These are phyloP conservation scores for Giardia duodenalis DNA, from an alignment of 208 protist species.

Conservation along the genomic window DNA sequence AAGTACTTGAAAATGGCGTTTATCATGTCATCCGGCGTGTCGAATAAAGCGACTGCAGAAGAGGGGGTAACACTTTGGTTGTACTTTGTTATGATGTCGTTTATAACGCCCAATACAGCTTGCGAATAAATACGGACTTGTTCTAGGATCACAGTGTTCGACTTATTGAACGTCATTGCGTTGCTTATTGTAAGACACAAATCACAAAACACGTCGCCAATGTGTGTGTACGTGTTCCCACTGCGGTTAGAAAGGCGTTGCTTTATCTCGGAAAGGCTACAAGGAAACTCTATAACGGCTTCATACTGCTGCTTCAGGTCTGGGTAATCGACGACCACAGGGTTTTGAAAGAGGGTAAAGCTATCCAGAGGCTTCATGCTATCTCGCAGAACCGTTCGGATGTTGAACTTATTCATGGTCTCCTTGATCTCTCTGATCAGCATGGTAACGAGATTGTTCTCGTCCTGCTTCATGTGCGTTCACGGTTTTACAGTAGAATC, in stretches of 20 bases:
- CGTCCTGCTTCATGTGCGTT: neutral
- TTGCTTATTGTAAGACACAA: neutral
- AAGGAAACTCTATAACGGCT: neutral
- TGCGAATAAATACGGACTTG: neutral
- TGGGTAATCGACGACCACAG: constrained; percentile 17
- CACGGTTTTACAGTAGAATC: no score
- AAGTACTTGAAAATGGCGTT: neutral
- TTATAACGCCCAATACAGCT: neutral
- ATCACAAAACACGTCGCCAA: neutral
- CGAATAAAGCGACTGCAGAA: neutral
- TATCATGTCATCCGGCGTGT: neutral
- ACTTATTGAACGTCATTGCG: neutral
- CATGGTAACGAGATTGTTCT: neutral
- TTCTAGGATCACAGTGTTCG: neutral
- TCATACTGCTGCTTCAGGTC: neutral
- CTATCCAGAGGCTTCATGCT: neutral
- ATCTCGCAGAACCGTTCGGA: neutral
- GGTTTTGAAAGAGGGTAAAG: neutral
- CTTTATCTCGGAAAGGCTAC: neutral
- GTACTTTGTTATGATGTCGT: neutral
- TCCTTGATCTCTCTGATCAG: neutral
- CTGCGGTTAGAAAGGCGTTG: neutral
- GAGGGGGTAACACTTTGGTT: neutral
- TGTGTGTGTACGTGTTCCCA: neutral
- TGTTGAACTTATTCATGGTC: neutral